Evolutionary conservation across 371 early-diverging fungal genomes (phyloP).

Genomic region (Rhizopus microsporus): DNA sequence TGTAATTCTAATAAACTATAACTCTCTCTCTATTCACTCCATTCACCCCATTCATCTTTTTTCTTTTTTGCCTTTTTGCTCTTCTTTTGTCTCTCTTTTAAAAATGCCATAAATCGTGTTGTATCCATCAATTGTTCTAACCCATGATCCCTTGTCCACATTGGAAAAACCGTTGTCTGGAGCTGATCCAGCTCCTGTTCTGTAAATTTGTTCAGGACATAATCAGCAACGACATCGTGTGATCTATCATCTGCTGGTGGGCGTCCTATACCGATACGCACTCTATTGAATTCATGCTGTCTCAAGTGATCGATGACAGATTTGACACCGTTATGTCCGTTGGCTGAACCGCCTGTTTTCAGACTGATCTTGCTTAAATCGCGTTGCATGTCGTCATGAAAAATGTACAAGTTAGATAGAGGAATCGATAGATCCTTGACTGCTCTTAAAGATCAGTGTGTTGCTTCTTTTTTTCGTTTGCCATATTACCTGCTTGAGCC

Average conservation of each 20-base stretch:
- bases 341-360: slow-evolving; percentile 61
- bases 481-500: slow-evolving; percentile 61
- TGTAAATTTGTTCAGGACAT: slow-evolving; percentile 62
- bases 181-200: slow-evolving; percentile 45
- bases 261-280: slow-evolving; percentile 71
- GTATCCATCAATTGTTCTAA: slow-evolving; percentile 19
- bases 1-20: background rate
- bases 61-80: background rate
- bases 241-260: slow-evolving; percentile 48
- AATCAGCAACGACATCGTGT: slow-evolving; percentile 52
- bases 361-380: slow-evolving; percentile 63
- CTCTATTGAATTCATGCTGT: slow-evolving; percentile 57
- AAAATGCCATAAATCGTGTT: slow-evolving; percentile 12
- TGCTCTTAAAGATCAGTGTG: slow-evolving; percentile 8
- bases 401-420: slow-evolving; percentile 50
- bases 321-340: slow-evolving; percentile 80
- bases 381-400: slow-evolving; percentile 83
- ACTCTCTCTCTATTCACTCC: background rate
- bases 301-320: slow-evolving; percentile 60
- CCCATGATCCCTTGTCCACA: slow-evolving; percentile 21
- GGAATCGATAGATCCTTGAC: slow-evolving; percentile 43
- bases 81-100: slow-evolving; percentile 11
- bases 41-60: background rate
- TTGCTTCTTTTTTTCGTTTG: background rate
- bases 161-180: slow-evolving; percentile 37